Conservation (phyloP, 1,139 yeast genomes). For the Pichia sp. region DNA sequence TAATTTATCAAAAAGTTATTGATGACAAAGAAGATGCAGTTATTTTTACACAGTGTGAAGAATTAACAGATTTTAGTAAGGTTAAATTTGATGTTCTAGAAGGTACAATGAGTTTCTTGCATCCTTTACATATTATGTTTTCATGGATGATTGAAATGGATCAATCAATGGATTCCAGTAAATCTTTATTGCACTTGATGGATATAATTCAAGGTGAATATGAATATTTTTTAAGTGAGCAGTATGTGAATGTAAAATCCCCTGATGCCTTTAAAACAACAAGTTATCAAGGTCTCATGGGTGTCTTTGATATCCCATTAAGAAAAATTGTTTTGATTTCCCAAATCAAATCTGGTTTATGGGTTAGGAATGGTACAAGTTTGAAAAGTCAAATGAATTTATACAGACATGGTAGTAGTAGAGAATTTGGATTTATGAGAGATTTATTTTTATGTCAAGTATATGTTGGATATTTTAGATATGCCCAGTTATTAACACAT, state of each 20-base stretch:
- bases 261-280: neutral
- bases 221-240: constrained; percentile 13
- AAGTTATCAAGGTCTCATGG: constrained; percentile 23
- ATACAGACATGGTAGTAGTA: constrained; percentile 71
- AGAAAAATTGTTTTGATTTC: constrained; percentile 57
- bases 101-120: constrained; percentile 63
- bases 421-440: constrained; percentile 77
- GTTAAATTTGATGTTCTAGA: constrained; percentile 37
- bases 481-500: constrained; percentile 52
- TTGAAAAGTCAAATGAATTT: constrained; percentile 73
- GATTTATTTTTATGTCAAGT: constrained; percentile 71
- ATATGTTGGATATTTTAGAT: constrained; percentile 45
- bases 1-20: constrained; percentile 9
- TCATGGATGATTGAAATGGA: constrained; percentile 62
- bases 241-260: neutral
- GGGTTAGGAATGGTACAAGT: constrained; percentile 67
- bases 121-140: constrained; percentile 71
- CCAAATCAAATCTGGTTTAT: constrained; percentile 51
- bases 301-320: constrained; percentile 67
- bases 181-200: constrained; percentile 15
- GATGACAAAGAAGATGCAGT: constrained; percentile 23
- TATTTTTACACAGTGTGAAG: constrained; percentile 12
- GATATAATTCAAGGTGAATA: constrained; percentile 18
- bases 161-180: constrained; percentile 27
- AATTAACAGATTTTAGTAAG: constrained; percentile 24